These are phyloP conservation scores for Raffaelea arxii DNA, from an alignment of 2,329 filamentous ascomycete genomes.

Conservation along the genomic window DNA sequence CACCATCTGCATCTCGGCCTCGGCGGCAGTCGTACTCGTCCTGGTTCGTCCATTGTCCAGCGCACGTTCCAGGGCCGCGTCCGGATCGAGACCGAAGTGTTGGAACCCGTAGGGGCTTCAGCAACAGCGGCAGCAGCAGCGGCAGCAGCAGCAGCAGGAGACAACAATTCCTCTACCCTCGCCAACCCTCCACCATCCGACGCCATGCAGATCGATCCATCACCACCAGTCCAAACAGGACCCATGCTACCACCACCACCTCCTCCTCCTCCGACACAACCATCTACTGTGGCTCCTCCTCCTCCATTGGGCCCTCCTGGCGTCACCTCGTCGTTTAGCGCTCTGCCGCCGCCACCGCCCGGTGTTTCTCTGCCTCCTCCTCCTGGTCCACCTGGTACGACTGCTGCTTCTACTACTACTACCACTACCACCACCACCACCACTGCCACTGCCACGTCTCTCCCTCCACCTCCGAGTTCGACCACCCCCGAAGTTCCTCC, in stretches of 20 bases:
- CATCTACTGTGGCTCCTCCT: constrained; percentile 3
- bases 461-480: neutral
- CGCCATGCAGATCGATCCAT: constrained; percentile 11
- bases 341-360: constrained; percentile 2
- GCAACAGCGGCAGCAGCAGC: constrained; percentile 9
- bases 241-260: neutral
- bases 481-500: neutral
- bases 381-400: no score
- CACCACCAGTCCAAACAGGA: neutral
- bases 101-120: constrained; percentile 12
- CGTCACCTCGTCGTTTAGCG: neutral
- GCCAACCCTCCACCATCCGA: neutral
- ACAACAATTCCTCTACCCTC: no score
- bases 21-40: constrained; percentile 80
- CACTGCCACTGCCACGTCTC: neutral
- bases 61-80: constrained; percentile 88
- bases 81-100: constrained; percentile 74
- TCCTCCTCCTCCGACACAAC: constrained; percentile 4
- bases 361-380: neutral
- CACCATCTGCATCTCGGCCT: constrained; percentile 90
- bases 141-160: constrained; percentile 1
- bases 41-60: constrained; percentile 78
- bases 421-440: neutral
- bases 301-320: neutral
- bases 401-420: neutral